Evolutionary conservation across 306 rosid species (phyloP).

Genomic region (Pyrus betulifolia): DNA sequence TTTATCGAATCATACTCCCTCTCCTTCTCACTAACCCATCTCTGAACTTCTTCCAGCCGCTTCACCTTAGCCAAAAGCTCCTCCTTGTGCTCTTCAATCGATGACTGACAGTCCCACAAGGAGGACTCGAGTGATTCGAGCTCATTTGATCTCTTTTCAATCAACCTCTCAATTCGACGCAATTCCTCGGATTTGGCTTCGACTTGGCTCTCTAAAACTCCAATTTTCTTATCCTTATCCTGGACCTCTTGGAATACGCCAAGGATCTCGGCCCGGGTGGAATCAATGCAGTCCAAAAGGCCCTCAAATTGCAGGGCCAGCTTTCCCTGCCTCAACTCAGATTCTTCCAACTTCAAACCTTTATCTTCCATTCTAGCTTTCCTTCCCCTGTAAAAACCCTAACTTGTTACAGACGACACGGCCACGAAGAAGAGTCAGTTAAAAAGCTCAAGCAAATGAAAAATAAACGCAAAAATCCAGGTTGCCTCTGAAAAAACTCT

Average conservation of each 20-base stretch:
- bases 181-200: background rate
- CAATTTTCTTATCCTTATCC: background rate
- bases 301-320: background rate
- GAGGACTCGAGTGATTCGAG: background rate
- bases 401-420: background rate
- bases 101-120: background rate
- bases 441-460: background rate
- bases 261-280: background rate
- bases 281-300: background rate
- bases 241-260: background rate
- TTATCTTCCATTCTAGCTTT: background rate
- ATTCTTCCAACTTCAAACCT: background rate
- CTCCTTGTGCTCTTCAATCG: background rate
- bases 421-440: background rate
- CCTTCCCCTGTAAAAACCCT: background rate
- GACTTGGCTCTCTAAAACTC: background rate
- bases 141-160: background rate
- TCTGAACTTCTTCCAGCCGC: background rate
- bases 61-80: background rate
- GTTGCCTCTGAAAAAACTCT: background rate
- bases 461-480: background rate
- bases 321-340: background rate
- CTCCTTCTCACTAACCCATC: conserved; percentile 1
- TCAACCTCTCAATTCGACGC: background rate
- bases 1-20: background rate